Evolutionary conservation across 2,329 filamentous ascomycete species (phyloP), one percentile per base, ranked within the genome.

Genomic region (Davidsoniella virescens): DNA sequence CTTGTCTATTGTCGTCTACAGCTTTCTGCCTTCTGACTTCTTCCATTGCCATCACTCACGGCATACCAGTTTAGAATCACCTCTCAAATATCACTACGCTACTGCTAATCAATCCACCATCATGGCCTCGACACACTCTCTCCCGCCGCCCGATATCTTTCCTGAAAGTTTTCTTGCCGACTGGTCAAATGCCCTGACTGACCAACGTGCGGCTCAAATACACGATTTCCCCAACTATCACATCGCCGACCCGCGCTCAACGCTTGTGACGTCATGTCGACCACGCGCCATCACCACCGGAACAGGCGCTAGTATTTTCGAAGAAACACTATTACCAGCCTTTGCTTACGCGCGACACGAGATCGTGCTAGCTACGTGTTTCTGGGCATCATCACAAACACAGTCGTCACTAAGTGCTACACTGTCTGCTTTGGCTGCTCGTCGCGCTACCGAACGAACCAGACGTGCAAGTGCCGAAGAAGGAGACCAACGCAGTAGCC

Each of bases 331-430:
- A 5, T 64, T 81, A 0, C 76, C 82, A 1, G 75, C 78, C 7
- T 71, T 88, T 3, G 64, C 75, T 4, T 60, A 65, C 0, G 79
- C 84, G 2, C 67, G 72, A 36, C 64, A 70, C 44, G 84, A 87
- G 57, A 67, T 88, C 25, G 75, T 87, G 52, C 70, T 92, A 40
- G 82, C 87, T 5, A 90, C 85, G 7, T 90, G 85, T 63, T 92
- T 88, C 64, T 88, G 84, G 84, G 79, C 84, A 0, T 66, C 68
- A 0, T 88, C 84, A 0, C 63, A 70, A 1, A 80, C 78, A 0
- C 67, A 80, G 16, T 65, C 71, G 3, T 70, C 70, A 0, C 65
- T 92, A 10, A 69, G 67, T 38, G 65, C 73, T 3, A 67, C 77
- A 0, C 69, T 92, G 1, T 63, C 69, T 12, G 67, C 67, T 47